phyloP scores from a whole-genome alignment of 805 yeast genomes.

The Kodamaea kakaduensis region DNA sequence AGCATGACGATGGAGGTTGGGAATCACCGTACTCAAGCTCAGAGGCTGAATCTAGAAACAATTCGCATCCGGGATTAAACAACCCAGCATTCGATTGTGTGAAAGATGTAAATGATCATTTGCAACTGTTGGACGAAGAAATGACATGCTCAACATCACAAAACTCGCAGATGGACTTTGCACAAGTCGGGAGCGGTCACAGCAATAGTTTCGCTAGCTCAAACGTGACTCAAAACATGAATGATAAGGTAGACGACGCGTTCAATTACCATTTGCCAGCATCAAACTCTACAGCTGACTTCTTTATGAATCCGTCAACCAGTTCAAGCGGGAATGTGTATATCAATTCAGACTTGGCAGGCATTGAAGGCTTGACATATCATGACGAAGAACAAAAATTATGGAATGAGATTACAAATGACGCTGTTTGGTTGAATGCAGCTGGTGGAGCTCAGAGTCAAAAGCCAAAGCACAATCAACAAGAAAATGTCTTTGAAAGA shows the following conservation, averaged over 20 bases:
- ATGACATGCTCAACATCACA: background rate
- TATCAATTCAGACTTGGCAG: slow-evolving; percentile 34
- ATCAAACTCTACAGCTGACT: slow-evolving; percentile 10
- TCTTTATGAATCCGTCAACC: background rate
- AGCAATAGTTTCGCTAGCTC: background rate
- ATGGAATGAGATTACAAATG: slow-evolving; percentile 76
- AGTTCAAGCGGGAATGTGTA: slow-evolving; percentile 26
- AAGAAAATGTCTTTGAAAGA: slow-evolving; percentile 11
- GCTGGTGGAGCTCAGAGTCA: slow-evolving; percentile 21
- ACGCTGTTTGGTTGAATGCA: slow-evolving; percentile 66
- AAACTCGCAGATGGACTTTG: background rate
- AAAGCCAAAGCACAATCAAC: slow-evolving; percentile 13
- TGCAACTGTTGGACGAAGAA: slow-evolving; percentile 4
- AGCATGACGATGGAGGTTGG: slow-evolving; percentile 49
- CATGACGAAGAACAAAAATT: slow-evolving; percentile 46
- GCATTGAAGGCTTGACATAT: slow-evolving; percentile 41
- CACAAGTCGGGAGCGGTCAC: background rate
- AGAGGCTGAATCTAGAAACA: background rate
- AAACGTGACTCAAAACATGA: slow-evolving; percentile 12
- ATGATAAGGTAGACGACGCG: slow-evolving; percentile 16
- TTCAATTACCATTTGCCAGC: slow-evolving; percentile 16
- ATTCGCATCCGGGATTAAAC: slow-evolving; percentile 1
- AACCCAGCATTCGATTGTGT: slow-evolving; percentile 6
- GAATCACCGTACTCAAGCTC: slow-evolving; percentile 4
- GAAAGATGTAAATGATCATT: slow-evolving; percentile 5